Base-by-base conservation (phyloP, 306 rosid genomes). In the Medicago arabica region DNA sequence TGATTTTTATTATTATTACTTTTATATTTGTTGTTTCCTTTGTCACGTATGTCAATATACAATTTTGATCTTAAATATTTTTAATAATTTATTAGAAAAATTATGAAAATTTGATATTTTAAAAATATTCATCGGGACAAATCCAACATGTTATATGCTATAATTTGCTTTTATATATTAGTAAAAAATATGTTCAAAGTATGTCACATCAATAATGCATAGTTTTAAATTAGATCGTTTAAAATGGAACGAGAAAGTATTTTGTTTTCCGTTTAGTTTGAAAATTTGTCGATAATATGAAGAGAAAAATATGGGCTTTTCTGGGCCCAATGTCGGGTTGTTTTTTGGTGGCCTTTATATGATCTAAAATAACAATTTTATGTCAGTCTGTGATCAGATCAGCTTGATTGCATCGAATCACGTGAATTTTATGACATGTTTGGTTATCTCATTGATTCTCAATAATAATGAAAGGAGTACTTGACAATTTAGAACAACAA, bases 221-320 rank as follows among this genome's bases (percentile, higher is more conserved):
- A 23, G 1, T 23, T 23, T 23, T 23, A 23, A 23, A 23, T 23
- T 23, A 23, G 28, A 23, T 23, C 3, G 28, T 23, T 23, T 23
- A 23, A 23, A 23, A 23, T 23, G 2, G 2, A 2, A 23, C 28
- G 2, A 23, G 1, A 2, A 23, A 23, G 2, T 2, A 50, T 50
- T 50, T 18, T 3, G 0, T 54, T 54, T 54, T 54, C 13, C 6
- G 3, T 54, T 54, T 17, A 18, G 14, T 3, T 23, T 11, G 9
- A 59, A 25, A 28, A 2, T 0, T 14, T 60, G 66, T 28, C 2
- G 9, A 25, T 13, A 14, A 60, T 12, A 5, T 23, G 12, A 38
- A 65, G 57, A 16, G 8, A 10, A 40, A 18, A 19, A 44, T 17
- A 53, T 51, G 82, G 82, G 82, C 77, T 51, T 78, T 23, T 71